phyloP scores from a whole-genome alignment of 768 basidiomycete genomes.

The Russula griseocarnosa region DNA sequence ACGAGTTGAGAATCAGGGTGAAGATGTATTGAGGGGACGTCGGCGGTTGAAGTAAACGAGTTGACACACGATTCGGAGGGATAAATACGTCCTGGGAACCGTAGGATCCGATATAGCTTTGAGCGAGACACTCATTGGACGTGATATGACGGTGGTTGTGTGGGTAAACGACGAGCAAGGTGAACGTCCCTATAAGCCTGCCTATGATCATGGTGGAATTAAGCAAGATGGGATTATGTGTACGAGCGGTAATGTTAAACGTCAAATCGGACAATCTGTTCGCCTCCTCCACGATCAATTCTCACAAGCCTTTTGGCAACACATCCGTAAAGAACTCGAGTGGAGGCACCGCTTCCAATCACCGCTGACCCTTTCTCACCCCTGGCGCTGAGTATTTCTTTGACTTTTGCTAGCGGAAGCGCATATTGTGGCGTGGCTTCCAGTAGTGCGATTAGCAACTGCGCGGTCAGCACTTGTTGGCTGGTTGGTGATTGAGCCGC shows the following conservation, averaged over 20 bases:
- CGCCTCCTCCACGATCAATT: slow-evolving; percentile 70
- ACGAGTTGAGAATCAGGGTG: slow-evolving; percentile 32
- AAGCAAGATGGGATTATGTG: not conserved
- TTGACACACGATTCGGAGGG: slow-evolving; percentile 41
- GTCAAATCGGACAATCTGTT: slow-evolving; percentile 74
- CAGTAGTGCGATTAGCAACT: slow-evolving; percentile 59
- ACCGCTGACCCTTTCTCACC: slow-evolving; percentile 35
- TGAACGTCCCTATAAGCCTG: slow-evolving; percentile 22
- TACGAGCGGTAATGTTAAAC: slow-evolving; percentile 32
- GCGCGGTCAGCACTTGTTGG: slow-evolving; percentile 70
- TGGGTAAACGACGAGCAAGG: slow-evolving; percentile 42
- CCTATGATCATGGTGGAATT: slow-evolving; percentile 18
- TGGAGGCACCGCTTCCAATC: slow-evolving; percentile 38
- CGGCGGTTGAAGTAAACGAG: not conserved
- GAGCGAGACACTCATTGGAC: slow-evolving; percentile 43
- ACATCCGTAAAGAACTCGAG: slow-evolving; percentile 66
- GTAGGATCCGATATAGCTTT: slow-evolving; percentile 54
- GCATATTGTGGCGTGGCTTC: slow-evolving; percentile 49
- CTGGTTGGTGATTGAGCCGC: slow-evolving; percentile 43
- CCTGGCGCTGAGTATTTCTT: slow-evolving; percentile 50
- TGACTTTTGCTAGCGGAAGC: slow-evolving; percentile 59
- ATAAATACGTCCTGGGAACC: slow-evolving; percentile 51
- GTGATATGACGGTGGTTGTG: slow-evolving; percentile 41
- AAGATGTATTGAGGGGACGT: slow-evolving; percentile 24
- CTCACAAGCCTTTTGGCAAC: slow-evolving; percentile 77